Evolutionary conservation across 1,284 basidiomycete genomes (phyloP).

Genomic region (Flammula alnicola): DNA sequence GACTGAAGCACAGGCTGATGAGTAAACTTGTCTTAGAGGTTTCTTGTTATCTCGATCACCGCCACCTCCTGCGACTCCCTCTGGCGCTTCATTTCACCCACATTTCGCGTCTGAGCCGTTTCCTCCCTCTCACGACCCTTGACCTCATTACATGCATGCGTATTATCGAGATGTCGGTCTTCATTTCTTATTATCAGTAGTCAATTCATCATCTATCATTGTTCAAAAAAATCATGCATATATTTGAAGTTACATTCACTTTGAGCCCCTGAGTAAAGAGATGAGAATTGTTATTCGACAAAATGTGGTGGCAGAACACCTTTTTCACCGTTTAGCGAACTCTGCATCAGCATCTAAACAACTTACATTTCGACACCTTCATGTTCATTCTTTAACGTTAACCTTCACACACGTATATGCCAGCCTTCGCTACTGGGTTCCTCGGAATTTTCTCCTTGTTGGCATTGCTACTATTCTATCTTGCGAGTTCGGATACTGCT

Average conservation of each 20-base stretch:
- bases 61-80: slow-evolving; percentile 11
- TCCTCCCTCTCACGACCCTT: slow-evolving; percentile 11
- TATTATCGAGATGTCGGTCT: slow-evolving; percentile 21
- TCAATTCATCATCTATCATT: slow-evolving; percentile 20
- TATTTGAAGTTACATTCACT: slow-evolving; percentile 7
- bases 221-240: slow-evolving; percentile 19
- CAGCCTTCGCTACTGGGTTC: slow-evolving; percentile 20
- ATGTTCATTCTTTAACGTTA: neutral
- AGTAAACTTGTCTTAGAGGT: slow-evolving; percentile 45
- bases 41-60: slow-evolving; percentile 29
- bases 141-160: slow-evolving; percentile 22
- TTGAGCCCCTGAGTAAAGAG: too few relatives aligned
- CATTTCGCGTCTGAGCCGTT: slow-evolving; percentile 5
- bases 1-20: slow-evolving; percentile 59
- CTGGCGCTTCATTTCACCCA: slow-evolving; percentile 7
- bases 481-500: slow-evolving; percentile 44
- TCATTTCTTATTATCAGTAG: slow-evolving; percentile 23
- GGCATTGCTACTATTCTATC: slow-evolving; percentile 40
- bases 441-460: slow-evolving; percentile 35
- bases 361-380: neutral
- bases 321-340: too few relatives aligned
- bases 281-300: too few relatives aligned
- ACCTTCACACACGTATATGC: slow-evolving; percentile 24
- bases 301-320: too few relatives aligned
- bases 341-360: too few relatives aligned